Base-by-base conservation (phyloP, 106 monocot genomes). In the Dendrobium chrysotoxum region DNA sequence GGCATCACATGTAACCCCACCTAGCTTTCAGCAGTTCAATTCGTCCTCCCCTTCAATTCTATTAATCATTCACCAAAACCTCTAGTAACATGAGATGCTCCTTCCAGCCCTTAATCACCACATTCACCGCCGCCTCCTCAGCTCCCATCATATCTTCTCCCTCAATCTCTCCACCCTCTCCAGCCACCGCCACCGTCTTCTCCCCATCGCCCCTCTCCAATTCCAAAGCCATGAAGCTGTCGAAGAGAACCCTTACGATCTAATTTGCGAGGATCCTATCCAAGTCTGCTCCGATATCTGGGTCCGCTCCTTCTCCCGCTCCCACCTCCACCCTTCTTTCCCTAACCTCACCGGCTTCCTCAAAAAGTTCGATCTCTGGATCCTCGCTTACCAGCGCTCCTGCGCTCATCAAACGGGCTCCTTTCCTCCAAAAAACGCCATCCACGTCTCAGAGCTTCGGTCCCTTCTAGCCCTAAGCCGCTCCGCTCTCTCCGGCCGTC, bases 331-430 rank as follows among this genome's bases (percentile, higher is more conserved):
- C 67, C 58, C 77, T 28, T 82, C 90, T 2, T 85, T 94, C 72
- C 77, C 88, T 54, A 97, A 97, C 76, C 90, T 97, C 85, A 84
- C 90, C 79, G 94, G 94, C n/a, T 94, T 86, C 83, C 85, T 92
- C 75, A 86, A 84, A 57, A 88, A 89, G 31, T 88, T 92, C 67
- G 88, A 92, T 77, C 94, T 94, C 46, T 94, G 94, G 94, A 54
- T 97, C 58, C 90, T 97, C 83, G 87, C 97, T n/a, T 97, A 94
- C 89, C 94, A 97, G 86, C 97, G 90, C 78, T 75, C 97, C 66
- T 83, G 81, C 81, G 90, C 97, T 70, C 92, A 90, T 86, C 75
- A 68, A 86, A 92, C 92, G 28, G 90, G 88, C 55, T 81, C 92
- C 55, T 94, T 94, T 81, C 97, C 97, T 4, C 86, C 92, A 0